Percentiles rank a stretch among this genome's conserved stretches.
Conservation (phyloP, 2,329 filamentous ascomycete species). For the Talaromyces sp. region DNA sequence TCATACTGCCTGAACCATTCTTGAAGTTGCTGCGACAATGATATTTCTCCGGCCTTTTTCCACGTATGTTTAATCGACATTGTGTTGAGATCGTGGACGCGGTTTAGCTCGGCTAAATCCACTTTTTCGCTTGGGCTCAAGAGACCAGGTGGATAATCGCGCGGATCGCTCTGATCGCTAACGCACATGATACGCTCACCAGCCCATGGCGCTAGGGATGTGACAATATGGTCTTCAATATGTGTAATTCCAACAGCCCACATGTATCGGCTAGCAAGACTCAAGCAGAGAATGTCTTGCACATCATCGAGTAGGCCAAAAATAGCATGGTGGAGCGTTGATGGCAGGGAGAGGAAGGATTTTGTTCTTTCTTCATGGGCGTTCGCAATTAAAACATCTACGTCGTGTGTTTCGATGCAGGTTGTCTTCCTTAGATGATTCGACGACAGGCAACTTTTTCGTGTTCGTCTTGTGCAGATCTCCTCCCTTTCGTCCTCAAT, state of each 20-base stretch:
- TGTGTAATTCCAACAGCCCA: slow-evolving; percentile 20
- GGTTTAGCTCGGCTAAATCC: slow-evolving; percentile 18
- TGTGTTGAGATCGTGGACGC: slow-evolving; percentile 2
- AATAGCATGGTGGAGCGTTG: slow-evolving; percentile 15
- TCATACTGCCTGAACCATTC: slow-evolving; percentile 13
- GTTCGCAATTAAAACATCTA: neutral
- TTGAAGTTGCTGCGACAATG: slow-evolving; percentile 18
- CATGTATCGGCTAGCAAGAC: slow-evolving; percentile 21
- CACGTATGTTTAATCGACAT: slow-evolving; percentile 8
- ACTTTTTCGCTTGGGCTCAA: slow-evolving; percentile 13
- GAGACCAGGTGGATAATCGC: slow-evolving; percentile 8
- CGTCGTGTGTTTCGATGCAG: slow-evolving; percentile 15
- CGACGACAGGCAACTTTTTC: slow-evolving; percentile 10
- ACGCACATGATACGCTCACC: slow-evolving; percentile 33
- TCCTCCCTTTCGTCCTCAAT: slow-evolving; percentile 17
- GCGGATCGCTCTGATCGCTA: slow-evolving; percentile 19
- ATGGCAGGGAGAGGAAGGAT: slow-evolving; percentile 13
- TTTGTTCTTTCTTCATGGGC: neutral
- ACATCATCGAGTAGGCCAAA: slow-evolving; percentile 12
- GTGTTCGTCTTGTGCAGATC: slow-evolving; percentile 7
- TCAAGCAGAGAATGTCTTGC: slow-evolving; percentile 17
- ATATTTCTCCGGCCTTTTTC: slow-evolving; percentile 8
- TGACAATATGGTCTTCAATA: slow-evolving; percentile 21
- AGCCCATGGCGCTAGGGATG: slow-evolving; percentile 30
- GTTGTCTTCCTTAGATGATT: slow-evolving; percentile 17